Evolutionary conservation across 148 eudicot genomes (phyloP).

Genomic region (Fagopyrum esculentum): DNA sequence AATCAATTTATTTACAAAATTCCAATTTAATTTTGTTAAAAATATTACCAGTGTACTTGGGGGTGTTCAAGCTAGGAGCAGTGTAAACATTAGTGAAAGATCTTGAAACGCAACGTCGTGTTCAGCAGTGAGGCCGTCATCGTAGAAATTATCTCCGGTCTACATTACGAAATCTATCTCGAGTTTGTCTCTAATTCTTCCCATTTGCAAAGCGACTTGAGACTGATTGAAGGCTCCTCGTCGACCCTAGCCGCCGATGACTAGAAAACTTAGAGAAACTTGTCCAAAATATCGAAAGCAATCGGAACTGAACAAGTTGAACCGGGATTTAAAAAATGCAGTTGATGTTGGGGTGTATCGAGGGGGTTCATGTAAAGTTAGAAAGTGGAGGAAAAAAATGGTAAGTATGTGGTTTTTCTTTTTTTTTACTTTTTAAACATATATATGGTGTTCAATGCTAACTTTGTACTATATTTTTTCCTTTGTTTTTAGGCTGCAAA

Average conservation of each 20-base stretch:
- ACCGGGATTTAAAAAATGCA: too few relatives aligned
- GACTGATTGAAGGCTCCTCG: constrained; percentile 62
- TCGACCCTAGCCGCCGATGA: constrained; percentile 85
- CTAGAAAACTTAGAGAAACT: constrained; percentile 26
- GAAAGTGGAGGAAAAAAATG: too few relatives aligned
- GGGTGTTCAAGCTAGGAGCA: constrained; percentile 68
- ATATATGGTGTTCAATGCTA: too few relatives aligned
- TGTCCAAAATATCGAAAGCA: too few relatives aligned
- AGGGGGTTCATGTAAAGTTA: too few relatives aligned
- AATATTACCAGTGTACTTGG: constrained; percentile 57
- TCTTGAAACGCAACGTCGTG: constrained; percentile 53
- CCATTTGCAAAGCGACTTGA: constrained; percentile 72
- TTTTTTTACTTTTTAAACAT: too few relatives aligned
- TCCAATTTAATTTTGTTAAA: not conserved
- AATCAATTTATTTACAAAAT: not conserved
- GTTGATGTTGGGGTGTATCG: too few relatives aligned
- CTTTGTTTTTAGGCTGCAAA: too few relatives aligned
- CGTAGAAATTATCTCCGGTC: constrained; percentile 83
- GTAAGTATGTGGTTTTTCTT: too few relatives aligned
- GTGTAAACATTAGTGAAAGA: constrained; percentile 60
- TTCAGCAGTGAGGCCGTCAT: constrained; percentile 45
- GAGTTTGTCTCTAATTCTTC: constrained; percentile 45
- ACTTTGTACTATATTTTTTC: too few relatives aligned
- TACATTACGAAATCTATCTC: constrained; percentile 67
- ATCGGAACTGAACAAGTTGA: too few relatives aligned